These are phyloP conservation scores for Acer yangbiense DNA, from an alignment of 345 rosid genomes.

Conservation along the genomic window DNA sequence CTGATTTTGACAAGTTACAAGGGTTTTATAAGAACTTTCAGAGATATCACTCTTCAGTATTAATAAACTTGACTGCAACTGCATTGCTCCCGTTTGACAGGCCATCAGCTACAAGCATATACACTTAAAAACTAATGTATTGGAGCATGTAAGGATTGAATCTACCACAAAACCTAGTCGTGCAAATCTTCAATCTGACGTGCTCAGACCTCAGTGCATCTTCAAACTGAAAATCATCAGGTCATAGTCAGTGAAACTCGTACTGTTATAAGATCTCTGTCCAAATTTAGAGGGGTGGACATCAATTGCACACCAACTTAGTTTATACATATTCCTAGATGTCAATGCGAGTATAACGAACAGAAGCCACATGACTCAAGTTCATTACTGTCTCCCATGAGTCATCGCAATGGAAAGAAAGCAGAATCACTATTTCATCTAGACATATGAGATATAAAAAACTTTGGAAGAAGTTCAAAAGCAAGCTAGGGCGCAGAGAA, in stretches of 20 bases:
- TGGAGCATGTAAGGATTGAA: slow-evolving; percentile 1
- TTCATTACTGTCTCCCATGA: background rate
- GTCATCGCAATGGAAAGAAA: background rate
- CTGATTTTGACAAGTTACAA: slow-evolving; percentile 33
- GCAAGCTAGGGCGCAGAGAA: background rate
- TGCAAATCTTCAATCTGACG: slow-evolving; percentile 9
- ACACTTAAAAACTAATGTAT: slow-evolving; percentile 10
- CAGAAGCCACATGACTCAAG: background rate
- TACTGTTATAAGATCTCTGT: background rate
- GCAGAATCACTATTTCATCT: background rate
- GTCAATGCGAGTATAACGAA: background rate
- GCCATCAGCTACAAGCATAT: slow-evolving; percentile 49
- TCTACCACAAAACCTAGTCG: background rate
- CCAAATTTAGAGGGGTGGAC: background rate
- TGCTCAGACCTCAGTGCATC: slow-evolving; percentile 3
- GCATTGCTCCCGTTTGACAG: slow-evolving; percentile 41
- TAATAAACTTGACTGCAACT: slow-evolving; percentile 34
- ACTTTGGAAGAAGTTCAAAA: slow-evolving; percentile 5
- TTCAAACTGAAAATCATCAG: background rate
- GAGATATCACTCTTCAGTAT: slow-evolving; percentile 33
- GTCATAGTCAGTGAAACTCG: background rate
- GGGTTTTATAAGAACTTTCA: slow-evolving; percentile 33
- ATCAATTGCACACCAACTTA: background rate
- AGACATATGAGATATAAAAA: background rate
- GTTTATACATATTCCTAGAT: background rate